Evolutionary conservation across 805 yeast genomes (phyloP), one percentile per base, ranked within the genome.

Genomic region (Candida incommunis): DNA sequence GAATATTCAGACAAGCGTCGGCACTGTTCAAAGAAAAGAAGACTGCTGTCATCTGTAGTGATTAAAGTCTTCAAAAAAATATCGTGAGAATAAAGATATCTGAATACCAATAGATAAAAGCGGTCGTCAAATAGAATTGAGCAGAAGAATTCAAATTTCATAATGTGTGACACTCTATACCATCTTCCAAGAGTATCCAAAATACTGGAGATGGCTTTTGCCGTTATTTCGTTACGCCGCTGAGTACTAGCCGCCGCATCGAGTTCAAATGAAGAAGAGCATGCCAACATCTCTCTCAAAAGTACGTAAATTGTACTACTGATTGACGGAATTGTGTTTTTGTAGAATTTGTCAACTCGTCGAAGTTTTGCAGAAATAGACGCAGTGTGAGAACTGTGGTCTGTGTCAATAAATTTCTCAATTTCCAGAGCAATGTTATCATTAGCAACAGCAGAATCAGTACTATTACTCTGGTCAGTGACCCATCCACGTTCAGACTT

Each of bases 81-180:
- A 18, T 48, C 44, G 44, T 58, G 57, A 18, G 50, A 44, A 22
- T 57, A 54, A 21, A 61, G 54, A 46, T 51, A 60, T 42, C 60
- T 58, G 53, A 67, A 65, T 7, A 68, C 58, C 5, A 62, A 51
- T 26, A 64, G 48, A 43, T 71, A 70, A 48, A 63, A 81, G 47
- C 78, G 77, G 23, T 80, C 74, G 58, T 92, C 97, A 59, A 80
- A 82, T 22, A 92, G 60, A 40, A 88, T 58, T 0, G 83, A 72
- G 4, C 81, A 61, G 13, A 90, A 64, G 53, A 80, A 83, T 58
- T 86, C 94, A 58, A 72, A 79, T 59, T 90, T 88, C 50, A 88
- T 59, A 2, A 86, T 65, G 58, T 92, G 96, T 41, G 76, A 80
- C 7, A 71, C 59, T 56, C 82, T 83, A 58, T 84, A 80, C 96